A percentile compares a stretch with the other conserved stretches of the same genome.
These are phyloP conservation scores for Entophlyctis luteolus DNA, from an alignment of 192 early-diverging fungal genomes.

Conservation along the genomic window DNA sequence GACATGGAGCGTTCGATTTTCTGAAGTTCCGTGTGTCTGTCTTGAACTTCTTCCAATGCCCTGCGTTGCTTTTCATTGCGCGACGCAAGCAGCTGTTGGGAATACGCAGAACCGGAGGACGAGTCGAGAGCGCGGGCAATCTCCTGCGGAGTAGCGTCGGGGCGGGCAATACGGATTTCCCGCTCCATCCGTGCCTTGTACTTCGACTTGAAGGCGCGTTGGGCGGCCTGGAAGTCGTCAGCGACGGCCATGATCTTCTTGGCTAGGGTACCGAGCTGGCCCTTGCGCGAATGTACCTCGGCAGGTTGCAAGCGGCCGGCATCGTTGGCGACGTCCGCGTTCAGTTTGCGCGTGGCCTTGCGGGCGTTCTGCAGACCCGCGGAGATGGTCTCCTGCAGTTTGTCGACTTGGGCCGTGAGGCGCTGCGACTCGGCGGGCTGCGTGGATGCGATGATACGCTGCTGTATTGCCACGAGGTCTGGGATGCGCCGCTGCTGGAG, in stretches of 20 bases:
- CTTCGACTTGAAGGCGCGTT: slow-evolving; percentile 37
- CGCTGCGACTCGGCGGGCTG: slow-evolving; percentile 24
- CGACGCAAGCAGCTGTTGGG: slow-evolving; percentile 54
- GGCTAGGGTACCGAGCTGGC: slow-evolving; percentile 39
- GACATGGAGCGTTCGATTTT: slow-evolving; percentile 52
- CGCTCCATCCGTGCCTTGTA: slow-evolving; percentile 49
- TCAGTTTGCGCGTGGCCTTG: slow-evolving; percentile 20
- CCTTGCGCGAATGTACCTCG: slow-evolving; percentile 28
- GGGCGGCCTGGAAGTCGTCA: slow-evolving; percentile 36
- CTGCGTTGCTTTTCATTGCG: slow-evolving; percentile 46
- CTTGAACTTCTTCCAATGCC: slow-evolving; percentile 58
- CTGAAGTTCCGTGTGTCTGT: slow-evolving; percentile 58
- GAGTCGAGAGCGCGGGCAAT: slow-evolving; percentile 55
- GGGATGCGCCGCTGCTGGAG: slow-evolving; percentile 13
- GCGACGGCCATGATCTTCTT: slow-evolving; percentile 41
- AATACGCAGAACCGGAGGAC: slow-evolving; percentile 45
- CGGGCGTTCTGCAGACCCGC: slow-evolving; percentile 10
- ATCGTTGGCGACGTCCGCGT: slow-evolving; percentile 24
- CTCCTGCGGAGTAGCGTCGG: slow-evolving; percentile 55
- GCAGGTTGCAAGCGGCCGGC: slow-evolving; percentile 20
- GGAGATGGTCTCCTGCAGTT: slow-evolving; percentile 2
- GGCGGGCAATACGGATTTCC: slow-evolving; percentile 50
- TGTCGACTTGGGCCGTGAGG: slow-evolving; percentile 16
- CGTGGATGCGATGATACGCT: slow-evolving; percentile 25
- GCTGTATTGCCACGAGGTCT: slow-evolving; percentile 23